phyloP scores from a whole-genome alignment of 768 basidiomycete species.

The Collybia sordida region DNA sequence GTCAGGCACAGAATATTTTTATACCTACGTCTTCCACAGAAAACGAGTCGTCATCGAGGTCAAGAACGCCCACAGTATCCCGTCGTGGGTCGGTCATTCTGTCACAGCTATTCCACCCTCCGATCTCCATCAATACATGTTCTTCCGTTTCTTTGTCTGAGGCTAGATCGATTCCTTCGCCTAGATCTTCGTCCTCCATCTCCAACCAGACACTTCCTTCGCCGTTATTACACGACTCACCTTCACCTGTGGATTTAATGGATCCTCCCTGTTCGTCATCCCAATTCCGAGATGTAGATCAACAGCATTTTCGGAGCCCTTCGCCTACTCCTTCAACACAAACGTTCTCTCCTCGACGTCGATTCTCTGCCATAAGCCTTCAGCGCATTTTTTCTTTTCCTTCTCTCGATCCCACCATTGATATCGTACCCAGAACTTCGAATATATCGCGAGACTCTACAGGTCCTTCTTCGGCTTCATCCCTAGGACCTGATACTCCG shows the following conservation, averaged over 20 bases:
- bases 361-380: slow-evolving; percentile 38
- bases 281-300: slow-evolving; percentile 15
- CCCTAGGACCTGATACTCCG: slow-evolving; percentile 16
- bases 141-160: slow-evolving; percentile 29
- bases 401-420: slow-evolving; percentile 11
- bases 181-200: slow-evolving; percentile 10
- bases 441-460: slow-evolving; percentile 21
- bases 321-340: slow-evolving; percentile 34
- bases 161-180: slow-evolving; percentile 6
- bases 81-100: slow-evolving; percentile 36
- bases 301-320: slow-evolving; percentile 19
- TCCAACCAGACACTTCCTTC: background rate
- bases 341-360: slow-evolving; percentile 26
- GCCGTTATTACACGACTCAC: too few relatives aligned
- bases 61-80: slow-evolving; percentile 34
- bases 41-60: slow-evolving; percentile 19
- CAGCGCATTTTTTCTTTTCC: slow-evolving; percentile 39
- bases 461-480: slow-evolving; percentile 18
- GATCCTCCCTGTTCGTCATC: slow-evolving; percentile 10
- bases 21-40: slow-evolving; percentile 11
- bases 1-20: slow-evolving; percentile 37
- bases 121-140: slow-evolving; percentile 20
- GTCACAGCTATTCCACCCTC: slow-evolving; percentile 35
- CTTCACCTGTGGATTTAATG: background rate
- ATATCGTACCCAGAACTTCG: slow-evolving; percentile 17